Base-by-base conservation (phyloP, 1,284 basidiomycete species). In the Flammula alnicola region DNA sequence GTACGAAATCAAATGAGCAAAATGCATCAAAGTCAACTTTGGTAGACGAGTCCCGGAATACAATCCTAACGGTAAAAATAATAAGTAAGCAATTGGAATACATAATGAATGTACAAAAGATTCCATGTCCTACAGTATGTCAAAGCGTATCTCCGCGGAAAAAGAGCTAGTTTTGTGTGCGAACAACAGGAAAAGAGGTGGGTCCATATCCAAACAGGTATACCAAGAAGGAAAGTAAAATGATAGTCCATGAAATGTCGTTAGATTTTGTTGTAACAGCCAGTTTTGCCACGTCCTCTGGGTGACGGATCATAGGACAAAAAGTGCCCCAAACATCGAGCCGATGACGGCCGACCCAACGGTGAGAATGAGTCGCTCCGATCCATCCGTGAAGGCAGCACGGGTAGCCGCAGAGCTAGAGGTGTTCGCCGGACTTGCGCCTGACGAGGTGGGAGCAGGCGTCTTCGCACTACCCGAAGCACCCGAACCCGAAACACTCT, bases 261-360 rank as follows among this genome's bases (percentile, higher is more conserved):
- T 43, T 29, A 35, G 20, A 35, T 17, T 6, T 17, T 7, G 33
- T 14, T 32, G 31, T 17, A 6, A 31, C 11, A 11, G 30, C 16
- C 7, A 3, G 23, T 38, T 25, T 4, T n/a, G n/a, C n/a, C n/a
- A n/a, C n/a, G n/a, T n/a, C n/a, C n/a, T n/a, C n/a, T n/a, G n/a
- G n/a, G 44, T 41, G 39, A 37, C 44, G 30, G 39, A 52, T 63
- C 49, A 70, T 26, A 60, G 32, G 16, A 63, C 22, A n/a, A 65
- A 23, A 19, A 65, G 25, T 17, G 54, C 38, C 5, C 59, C 57
- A 23, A 60, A 20, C 3, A 55, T 60, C 4, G 56, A 58, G 6
- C 56, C 54, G 16, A 58, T 9, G 27, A 63, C 47, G 25, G 62
- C 43, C 43, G 58, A 57, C 46, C 61, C 60, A 47, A 59, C 30